Evolutionary conservation across 108 stramenopile genomes (phyloP).

Genomic region (Epithemia pelagica): DNA sequence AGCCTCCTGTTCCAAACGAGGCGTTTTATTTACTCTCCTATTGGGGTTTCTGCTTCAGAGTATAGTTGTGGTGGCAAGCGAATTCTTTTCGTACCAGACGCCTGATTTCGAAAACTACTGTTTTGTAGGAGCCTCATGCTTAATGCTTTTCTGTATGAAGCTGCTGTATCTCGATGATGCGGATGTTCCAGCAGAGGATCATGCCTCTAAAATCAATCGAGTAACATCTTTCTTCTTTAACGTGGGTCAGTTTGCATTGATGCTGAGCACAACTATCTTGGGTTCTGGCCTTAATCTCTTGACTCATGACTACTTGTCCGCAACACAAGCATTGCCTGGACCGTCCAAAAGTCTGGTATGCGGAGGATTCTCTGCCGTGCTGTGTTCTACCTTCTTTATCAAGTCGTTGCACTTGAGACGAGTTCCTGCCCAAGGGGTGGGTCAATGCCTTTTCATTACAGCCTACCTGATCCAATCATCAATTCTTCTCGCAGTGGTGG

Average conservation of each 20-base stretch:
- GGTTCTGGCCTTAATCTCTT: conserved; percentile 73
- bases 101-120: conserved; percentile 52
- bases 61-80: conserved; percentile 64
- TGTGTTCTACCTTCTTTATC: conserved; percentile 61
- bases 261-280: conserved; percentile 69
- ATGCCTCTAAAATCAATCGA: conserved; percentile 71
- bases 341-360: conserved; percentile 68
- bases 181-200: conserved; percentile 55
- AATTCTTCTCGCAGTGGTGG: conserved; percentile 42
- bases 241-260: conserved; percentile 57
- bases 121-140: conserved; percentile 60
- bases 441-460: conserved; percentile 48
- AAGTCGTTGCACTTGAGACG: conserved; percentile 81
- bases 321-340: conserved; percentile 65
- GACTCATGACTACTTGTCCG: conserved; percentile 74
- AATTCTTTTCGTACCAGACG: conserved; percentile 71
- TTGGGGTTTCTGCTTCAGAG: conserved; percentile 75
- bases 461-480: conserved; percentile 59
- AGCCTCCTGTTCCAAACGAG: conserved; percentile 76
- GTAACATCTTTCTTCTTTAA: conserved; percentile 68
- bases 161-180: conserved; percentile 68
- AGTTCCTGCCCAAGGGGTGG: conserved; percentile 43
- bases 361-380: conserved; percentile 64
- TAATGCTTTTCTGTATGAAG: conserved; percentile 78
- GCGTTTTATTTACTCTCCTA: conserved; percentile 72